These are phyloP conservation scores for Boletales sp. DNA, from an alignment of 768 basidiomycete genomes.

Conservation along the genomic window DNA sequence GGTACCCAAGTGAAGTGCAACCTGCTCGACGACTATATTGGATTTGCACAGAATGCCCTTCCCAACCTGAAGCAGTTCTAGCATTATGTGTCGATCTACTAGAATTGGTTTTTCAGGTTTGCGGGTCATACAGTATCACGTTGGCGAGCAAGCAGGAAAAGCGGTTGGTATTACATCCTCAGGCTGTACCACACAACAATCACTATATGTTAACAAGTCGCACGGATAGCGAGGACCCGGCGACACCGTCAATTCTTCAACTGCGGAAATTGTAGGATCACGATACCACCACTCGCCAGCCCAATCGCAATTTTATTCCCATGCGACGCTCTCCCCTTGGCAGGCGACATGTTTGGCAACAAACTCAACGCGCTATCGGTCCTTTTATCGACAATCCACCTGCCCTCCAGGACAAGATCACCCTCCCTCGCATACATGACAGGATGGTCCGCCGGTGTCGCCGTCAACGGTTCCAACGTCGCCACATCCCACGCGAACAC, in stretches of 20 bases:
- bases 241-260: not conserved
- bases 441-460: conserved; percentile 20
- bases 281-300: conserved; percentile 26
- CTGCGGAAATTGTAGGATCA: conserved; percentile 24
- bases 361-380: conserved; percentile 14
- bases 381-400: conserved; percentile 23
- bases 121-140: no score
- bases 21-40: conserved; percentile 6
- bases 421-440: conserved; percentile 2
- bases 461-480: conserved; percentile 17
- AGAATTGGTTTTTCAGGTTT: no score
- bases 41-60: not conserved
- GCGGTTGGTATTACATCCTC: no score
- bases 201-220: no score
- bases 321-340: conserved; percentile 19
- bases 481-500: conserved; percentile 27
- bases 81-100: not conserved
- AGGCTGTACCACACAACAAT: no score
- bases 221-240: no score
- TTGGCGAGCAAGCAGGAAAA: no score
- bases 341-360: conserved; percentile 29
- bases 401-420: conserved; percentile 13
- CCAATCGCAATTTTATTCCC: conserved; percentile 25
- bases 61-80: not conserved
- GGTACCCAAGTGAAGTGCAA: not conserved